Conservation (phyloP, 2,329 filamentous ascomycete species). For the Chrysosporium keratinophilum region DNA sequence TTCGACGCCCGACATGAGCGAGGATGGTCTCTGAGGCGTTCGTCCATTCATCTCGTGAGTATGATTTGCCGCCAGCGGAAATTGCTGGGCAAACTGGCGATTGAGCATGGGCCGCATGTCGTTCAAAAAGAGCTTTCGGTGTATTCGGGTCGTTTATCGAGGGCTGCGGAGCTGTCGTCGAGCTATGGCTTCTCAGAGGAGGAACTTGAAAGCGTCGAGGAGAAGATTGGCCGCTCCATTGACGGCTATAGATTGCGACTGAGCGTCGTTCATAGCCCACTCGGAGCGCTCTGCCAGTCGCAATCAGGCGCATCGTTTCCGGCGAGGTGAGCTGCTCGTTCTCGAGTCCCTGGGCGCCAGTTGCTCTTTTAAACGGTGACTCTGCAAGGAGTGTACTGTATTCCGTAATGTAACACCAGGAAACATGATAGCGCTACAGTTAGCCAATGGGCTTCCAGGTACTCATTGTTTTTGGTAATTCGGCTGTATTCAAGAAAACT, state of each 20-base stretch:
- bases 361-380: neutral
- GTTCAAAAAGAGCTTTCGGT: slow-evolving; percentile 10
- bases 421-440: neutral
- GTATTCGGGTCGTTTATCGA: slow-evolving; percentile 4
- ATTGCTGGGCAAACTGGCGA: slow-evolving; percentile 39
- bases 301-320: slow-evolving; percentile 29
- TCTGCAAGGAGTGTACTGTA: neutral
- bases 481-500: neutral
- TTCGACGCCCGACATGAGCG: slow-evolving; percentile 58
- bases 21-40: slow-evolving; percentile 72
- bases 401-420: neutral
- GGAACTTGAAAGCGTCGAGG: neutral
- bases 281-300: slow-evolving; percentile 32
- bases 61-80: slow-evolving; percentile 45
- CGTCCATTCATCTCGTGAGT: slow-evolving; percentile 68
- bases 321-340: neutral
- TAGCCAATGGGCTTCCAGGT: neutral
- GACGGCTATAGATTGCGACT: slow-evolving; percentile 16
- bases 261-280: slow-evolving; percentile 28
- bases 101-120: slow-evolving; percentile 19
- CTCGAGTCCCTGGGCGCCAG: neutral
- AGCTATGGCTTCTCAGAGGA: slow-evolving; percentile 22
- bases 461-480: neutral
- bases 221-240: neutral
- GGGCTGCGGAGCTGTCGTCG: slow-evolving; percentile 20